Percentiles rank a stretch among this genome's conserved stretches.
Conservation (phyloP, 805 yeast genomes). For the Hanseniaspora clermontiae region DNA sequence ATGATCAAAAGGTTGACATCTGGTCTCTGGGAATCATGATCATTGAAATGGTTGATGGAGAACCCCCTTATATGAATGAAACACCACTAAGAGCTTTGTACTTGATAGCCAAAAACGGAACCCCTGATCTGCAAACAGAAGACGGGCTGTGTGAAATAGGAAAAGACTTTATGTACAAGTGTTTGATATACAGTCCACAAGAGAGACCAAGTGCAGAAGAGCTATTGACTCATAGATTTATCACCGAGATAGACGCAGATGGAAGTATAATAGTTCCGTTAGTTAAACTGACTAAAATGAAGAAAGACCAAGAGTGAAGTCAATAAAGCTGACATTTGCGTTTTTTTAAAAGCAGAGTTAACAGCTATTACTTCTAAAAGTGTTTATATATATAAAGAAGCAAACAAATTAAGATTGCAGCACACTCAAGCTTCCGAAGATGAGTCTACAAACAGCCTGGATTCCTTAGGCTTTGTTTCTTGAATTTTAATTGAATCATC, state of each 20-base stretch:
- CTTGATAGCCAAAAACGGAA: conserved; percentile 90
- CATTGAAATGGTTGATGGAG: conserved; percentile 98
- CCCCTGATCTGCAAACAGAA: conserved; percentile 85
- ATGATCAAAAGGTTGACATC: conserved; percentile 91
- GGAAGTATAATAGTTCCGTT: conserved; percentile 55
- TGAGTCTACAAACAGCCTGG: conserved; percentile 2
- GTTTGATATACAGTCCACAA: conserved; percentile 73
- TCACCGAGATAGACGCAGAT: conserved; percentile 43
- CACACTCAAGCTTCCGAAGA: background rate
- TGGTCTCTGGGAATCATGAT: conserved; percentile 98
- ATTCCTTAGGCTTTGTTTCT: background rate
- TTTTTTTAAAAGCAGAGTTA: no score
- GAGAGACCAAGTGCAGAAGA: conserved; percentile 68
- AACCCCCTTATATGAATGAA: conserved; percentile 94
- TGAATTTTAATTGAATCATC: background rate
- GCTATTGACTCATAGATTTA: conserved; percentile 54
- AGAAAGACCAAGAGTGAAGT: conserved; percentile 34
- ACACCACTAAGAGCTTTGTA: conserved; percentile 89
- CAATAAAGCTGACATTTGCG: no score
- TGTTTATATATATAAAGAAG: background rate
- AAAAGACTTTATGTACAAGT: conserved; percentile 58
- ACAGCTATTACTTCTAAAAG: no score
- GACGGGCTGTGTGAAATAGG: conserved; percentile 58
- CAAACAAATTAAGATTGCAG: no score
- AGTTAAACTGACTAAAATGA: conserved; percentile 60